These are phyloP conservation scores for Paraphaeosphaeria minitans DNA, from an alignment of 2,329 filamentous ascomycete species.

Conservation along the genomic window DNA sequence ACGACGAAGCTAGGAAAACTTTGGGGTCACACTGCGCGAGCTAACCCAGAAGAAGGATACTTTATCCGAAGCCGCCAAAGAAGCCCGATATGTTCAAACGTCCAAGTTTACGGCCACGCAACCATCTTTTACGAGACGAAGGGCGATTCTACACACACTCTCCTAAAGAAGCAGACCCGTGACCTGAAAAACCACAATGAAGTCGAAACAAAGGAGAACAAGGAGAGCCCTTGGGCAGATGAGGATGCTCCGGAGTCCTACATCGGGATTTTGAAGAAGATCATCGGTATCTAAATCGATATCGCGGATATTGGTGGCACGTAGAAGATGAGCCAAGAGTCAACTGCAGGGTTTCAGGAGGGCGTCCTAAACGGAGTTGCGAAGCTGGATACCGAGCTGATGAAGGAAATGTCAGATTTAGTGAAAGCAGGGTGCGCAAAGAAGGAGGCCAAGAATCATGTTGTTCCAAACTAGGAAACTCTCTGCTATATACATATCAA, in stretches of 20 bases:
- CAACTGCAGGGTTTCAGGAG: slow-evolving; percentile 30
- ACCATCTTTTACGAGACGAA: slow-evolving; percentile 60
- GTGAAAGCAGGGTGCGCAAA: slow-evolving; percentile 29
- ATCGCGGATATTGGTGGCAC: slow-evolving; percentile 31
- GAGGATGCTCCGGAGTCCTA: slow-evolving; percentile 62
- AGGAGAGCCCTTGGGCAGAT: slow-evolving; percentile 61
- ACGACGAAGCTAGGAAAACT: slow-evolving; percentile 56
- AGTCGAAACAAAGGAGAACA: slow-evolving; percentile 61
- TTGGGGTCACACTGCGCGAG: slow-evolving; percentile 65
- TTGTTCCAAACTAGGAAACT: neutral
- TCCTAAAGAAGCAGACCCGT: slow-evolving; percentile 58
- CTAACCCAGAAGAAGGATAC: slow-evolving; percentile 68
- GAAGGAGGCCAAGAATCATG: neutral
- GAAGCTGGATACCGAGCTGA: slow-evolving; percentile 48
- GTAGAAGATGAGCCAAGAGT: slow-evolving; percentile 37
- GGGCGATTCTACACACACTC: slow-evolving; percentile 52
- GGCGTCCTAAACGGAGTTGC: slow-evolving; percentile 65
- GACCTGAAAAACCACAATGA: slow-evolving; percentile 61
- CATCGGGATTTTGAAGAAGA: slow-evolving; percentile 48
- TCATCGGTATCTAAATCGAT: slow-evolving; percentile 34
- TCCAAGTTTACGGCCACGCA: slow-evolving; percentile 65
- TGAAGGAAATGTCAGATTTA: slow-evolving; percentile 28
- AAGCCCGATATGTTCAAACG: slow-evolving; percentile 29
- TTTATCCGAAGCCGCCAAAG: slow-evolving; percentile 59
- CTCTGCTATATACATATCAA: neutral